Base-by-base conservation (phyloP, 1,284 basidiomycete species). In the Omphalotus olearius region DNA sequence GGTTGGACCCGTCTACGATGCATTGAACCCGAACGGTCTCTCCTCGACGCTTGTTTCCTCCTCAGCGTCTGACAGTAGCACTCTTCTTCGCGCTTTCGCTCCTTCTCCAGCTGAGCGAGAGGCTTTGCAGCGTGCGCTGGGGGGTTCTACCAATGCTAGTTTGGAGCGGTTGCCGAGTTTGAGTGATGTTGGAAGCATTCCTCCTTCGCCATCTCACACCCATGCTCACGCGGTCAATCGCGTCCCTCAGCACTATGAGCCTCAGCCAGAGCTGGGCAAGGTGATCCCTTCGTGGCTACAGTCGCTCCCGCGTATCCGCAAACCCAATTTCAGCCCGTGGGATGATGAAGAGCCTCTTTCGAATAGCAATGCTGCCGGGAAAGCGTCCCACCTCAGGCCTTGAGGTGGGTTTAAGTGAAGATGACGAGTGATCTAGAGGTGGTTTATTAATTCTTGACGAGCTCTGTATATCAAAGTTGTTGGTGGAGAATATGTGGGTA, bases 101-200 rank as follows among this genome's bases (percentile, higher is more conserved):
- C 88, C 88, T 39, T 90, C 86, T 54, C 85, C 83, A 51, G 88
- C 82, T 56, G 88, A 91, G 73, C 83, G 89, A 45, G 83, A 88
- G 68, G 88, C 76, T 46, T 74, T 91, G 39, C 81, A 86, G 59
- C 82, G 87, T 52, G 84, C 78, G 17, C 66, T 88, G 13, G 81
- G 83, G 38, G 79, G 83, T 30, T 82, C 82, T 52, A 74, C 81
- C 46, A 88, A 86, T 65, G 72, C 79, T 46, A 88, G 84, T 62
- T 73, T 88, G 41, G 86, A 89, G 66, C 78, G 83, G 17, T 72
- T 89, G 52, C 85, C 87, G 37, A 85, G 83, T 66, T 70, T 86
- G 56, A 82, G 80, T 60, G 82, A 84, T 57, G 85, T 88, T 52
- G 78, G 79, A 53, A 84, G 76, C 63, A 78, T 85, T 51, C 79